Percentiles rank a stretch among this genome's conserved stretches.
Conservation (phyloP, 345 rosid species). For the Populus alba region DNA sequence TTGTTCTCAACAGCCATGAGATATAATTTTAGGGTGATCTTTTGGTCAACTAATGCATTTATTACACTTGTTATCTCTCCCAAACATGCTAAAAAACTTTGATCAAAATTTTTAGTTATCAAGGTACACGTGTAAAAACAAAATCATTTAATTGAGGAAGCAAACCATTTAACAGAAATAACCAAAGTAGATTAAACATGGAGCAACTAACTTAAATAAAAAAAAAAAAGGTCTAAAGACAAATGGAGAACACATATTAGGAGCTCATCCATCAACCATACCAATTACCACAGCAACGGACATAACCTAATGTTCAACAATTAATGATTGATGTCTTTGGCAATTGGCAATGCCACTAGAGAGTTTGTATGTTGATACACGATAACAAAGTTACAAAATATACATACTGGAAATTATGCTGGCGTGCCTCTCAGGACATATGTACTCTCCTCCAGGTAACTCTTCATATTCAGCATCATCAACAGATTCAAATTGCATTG, state of each 20-base stretch:
- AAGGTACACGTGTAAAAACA: not conserved
- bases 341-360: not conserved
- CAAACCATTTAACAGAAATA: not conserved
- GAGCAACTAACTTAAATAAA: not conserved
- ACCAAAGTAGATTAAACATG: not conserved
- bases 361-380: slow-evolving; percentile 1
- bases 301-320: not conserved
- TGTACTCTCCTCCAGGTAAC: slow-evolving; percentile 83
- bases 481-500: slow-evolving; percentile 44
- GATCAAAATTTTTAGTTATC: not conserved
- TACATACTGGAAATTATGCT: slow-evolving; percentile 79
- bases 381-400: slow-evolving; percentile 6
- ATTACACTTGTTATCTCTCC: too few species aligned
- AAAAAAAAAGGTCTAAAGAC: not conserved
- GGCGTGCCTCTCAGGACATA: slow-evolving; percentile 84
- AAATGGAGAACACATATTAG: not conserved
- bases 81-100: not conserved
- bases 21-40: too few species aligned
- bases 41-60: too few species aligned
- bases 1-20: too few species aligned
- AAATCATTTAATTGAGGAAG: not conserved
- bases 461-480: slow-evolving; percentile 82
- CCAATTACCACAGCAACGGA: not conserved
- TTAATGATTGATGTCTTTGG: too few species aligned
- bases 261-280: slow-evolving; percentile 2